Base-by-base conservation (phyloP, 345 rosid genomes). In the Anastatica hierochuntica region DNA sequence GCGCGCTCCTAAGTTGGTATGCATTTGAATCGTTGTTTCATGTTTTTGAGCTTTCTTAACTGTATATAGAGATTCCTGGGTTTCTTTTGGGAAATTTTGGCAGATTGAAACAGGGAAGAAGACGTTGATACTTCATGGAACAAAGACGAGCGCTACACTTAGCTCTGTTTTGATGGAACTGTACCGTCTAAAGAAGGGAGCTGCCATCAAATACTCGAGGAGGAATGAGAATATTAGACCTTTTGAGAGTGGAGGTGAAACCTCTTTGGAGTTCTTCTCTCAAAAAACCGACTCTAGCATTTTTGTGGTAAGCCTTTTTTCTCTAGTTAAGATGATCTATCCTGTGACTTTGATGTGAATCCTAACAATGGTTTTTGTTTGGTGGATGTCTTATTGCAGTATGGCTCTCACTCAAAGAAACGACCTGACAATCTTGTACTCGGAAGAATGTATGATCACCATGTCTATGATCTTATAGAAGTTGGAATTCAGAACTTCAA, bases 41-140 rank as follows among this genome's bases (percentile, higher is more conserved):
- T n/a, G n/a, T n/a, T n/a, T n/a, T n/a, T n/a, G n/a, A n/a, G n/a
- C n/a, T n/a, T n/a, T n/a, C n/a, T n/a, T n/a, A n/a, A n/a, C n/a
- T n/a, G n/a, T n/a, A n/a, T n/a, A n/a, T n/a, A n/a, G n/a, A n/a
- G n/a, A n/a, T n/a, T n/a, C n/a, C n/a, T n/a, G n/a, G n/a, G n/a
- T n/a, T n/a, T n/a, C n/a, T n/a, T n/a, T n/a, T n/a, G n/a, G n/a
- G n/a, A n/a, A n/a, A n/a, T n/a, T n/a, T n/a, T n/a, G n/a, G 48
- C 60, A 92, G 98, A 82, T 92, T 33, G 98, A 92, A 57, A 81
- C 76, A 5, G 95, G 94, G 76, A 92, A 76, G 86, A 92, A 88
- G 80, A 85, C 97, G 0, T 77, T 92, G 74, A n/a, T n/a, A n/a
- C n/a, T n/a, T n/a, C n/a, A n/a, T n/a, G n/a, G n/a, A n/a, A n/a